These are phyloP conservation scores for Nakaseomyces glabratus DNA, from an alignment of 1,139 yeast genomes.

Conservation along the genomic window DNA sequence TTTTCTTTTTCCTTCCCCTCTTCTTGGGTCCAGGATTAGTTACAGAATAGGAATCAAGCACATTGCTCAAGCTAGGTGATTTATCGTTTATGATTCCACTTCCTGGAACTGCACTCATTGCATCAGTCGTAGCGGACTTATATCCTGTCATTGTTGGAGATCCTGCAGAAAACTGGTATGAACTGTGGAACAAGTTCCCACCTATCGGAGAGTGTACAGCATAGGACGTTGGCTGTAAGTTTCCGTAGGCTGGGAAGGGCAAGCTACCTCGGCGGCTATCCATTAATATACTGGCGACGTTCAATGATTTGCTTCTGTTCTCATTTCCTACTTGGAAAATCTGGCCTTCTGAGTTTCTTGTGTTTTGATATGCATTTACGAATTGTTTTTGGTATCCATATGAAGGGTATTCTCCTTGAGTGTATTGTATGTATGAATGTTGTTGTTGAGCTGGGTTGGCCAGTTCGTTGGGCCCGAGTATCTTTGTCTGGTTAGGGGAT, in stretches of 20 bases:
- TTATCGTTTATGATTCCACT: too few relatives aligned
- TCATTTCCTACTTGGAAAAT: not conserved
- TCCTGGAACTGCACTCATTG: too few relatives aligned
- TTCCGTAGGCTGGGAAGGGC: not conserved
- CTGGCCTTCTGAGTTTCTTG: not conserved
- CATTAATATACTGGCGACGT: conserved; percentile 1
- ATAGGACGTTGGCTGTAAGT: too few relatives aligned
- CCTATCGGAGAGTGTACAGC: conserved; percentile 1
- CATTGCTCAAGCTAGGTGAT: not conserved
- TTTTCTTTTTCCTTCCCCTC: conserved; percentile 3
- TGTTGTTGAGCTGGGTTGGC: not conserved
- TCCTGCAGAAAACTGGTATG: not conserved
- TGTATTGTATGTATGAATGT: not conserved
- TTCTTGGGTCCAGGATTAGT: conserved; percentile 1
- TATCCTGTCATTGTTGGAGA: not conserved
- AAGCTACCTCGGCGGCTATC: conserved; percentile 1
- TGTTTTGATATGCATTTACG: not conserved
- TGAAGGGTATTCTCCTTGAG: not conserved
- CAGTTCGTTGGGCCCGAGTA: not conserved
- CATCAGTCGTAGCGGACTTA: not conserved
- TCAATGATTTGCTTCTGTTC: conserved; percentile 1
- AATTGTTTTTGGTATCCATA: not conserved
- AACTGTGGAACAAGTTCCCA: not conserved
- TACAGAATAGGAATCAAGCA: not conserved
- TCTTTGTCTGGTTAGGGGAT: conserved; percentile 1